Base-by-base conservation (phyloP, 140 eudicot genomes). In the Bidens hawaiensis region DNA sequence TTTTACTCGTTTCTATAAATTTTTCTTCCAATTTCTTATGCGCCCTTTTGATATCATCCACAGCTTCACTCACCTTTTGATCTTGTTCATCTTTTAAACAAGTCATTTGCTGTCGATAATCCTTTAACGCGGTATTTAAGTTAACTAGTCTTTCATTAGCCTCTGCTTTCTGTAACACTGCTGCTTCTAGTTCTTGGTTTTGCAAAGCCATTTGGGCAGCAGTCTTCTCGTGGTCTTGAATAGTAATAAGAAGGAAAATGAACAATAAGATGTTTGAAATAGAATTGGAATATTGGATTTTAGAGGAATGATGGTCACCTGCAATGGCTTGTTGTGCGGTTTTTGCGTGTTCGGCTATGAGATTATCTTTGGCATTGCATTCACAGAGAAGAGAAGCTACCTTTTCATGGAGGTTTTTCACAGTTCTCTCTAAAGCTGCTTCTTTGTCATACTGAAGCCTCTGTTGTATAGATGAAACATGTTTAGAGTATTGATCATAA, bases 281-380 rank as follows among this genome's bases (percentile, higher is more conserved):
- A 3, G 15, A 60, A 14, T 16, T 14, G 10, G 10, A 63, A 14
- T 18, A 40, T 12, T 57, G 13, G 27, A 40, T 1, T 8, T 5
- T 23, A 42, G 62, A 71, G 72, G 9, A 8, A 4, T 11, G 47
- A 28, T 22, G 54, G 58, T 62, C 63, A 90, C 98, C 98, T 84
- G 83, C 80, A 21, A 61, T 34, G 60, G 94, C 91, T 54, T 82
- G 78, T 82, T 84, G 75, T 31, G 85, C 81, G 21, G 48, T 50
- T 68, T 76, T 80, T 74, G 70, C 71, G 18, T 80, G 77, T 18
- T 62, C 65, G 3, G 68, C 69, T 68, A 84, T 52, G 56, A 79
- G 74, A 45, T 80, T 77, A 41, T 87, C 91, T 75, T 87, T 87
- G 73, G 88, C 65, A 59, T 80, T 76, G 74, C 86, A 80, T 46